Base-by-base conservation (phyloP, 192 early-diverging fungal genomes). In the Lunasporangiospora selenospora region DNA sequence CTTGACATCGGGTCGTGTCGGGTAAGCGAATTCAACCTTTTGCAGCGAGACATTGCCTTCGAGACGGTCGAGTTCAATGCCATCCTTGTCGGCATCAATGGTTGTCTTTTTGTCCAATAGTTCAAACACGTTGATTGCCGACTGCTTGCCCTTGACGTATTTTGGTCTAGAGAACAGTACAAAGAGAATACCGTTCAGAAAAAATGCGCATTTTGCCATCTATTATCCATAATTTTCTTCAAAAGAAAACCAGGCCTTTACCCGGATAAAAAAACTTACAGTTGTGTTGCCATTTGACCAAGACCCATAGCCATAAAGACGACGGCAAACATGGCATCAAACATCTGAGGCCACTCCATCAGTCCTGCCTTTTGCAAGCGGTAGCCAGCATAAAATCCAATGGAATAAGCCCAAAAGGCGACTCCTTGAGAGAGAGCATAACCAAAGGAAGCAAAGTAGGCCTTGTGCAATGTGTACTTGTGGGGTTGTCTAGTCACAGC, bases 141-240 rank as follows among this genome's bases (percentile, higher is more conserved):
- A 70, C 24, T 82, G 78, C 37, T 81, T 83, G 36, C 79, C 86
- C 57, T 84, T 87, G 19, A 84, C 79, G 7, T 86, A 78, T 52
- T 88, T 87, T 8, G 92, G 75, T 19, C 61, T 58, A 53, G 77
- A 63, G 26, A 73, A 60, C 2, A 70, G 78, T 11, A 84, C 53
- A 75, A 82, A 79, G 42, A 86, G 84, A 26, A 83, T 76, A 8
- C 77, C 41, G 67, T 87, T 82, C 29, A 78, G 81, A 10, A 83
- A 81, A 63, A 89, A 89, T 75, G 51, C 71, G 12, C 82, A 81
- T 1, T 83, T 80, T 49, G 82, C 76, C 1, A 2, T 11, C 2
- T 32, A 5, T 11, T 32, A 19, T 55, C 92, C 90, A 77, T 89
- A 92, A 58, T 87, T 83, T 49, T 81, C 89, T 33, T 88, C 76